Evolutionary conservation across 495 filamentous ascomycete species (phyloP).

Genomic region (Stereocaulon alpinum): DNA sequence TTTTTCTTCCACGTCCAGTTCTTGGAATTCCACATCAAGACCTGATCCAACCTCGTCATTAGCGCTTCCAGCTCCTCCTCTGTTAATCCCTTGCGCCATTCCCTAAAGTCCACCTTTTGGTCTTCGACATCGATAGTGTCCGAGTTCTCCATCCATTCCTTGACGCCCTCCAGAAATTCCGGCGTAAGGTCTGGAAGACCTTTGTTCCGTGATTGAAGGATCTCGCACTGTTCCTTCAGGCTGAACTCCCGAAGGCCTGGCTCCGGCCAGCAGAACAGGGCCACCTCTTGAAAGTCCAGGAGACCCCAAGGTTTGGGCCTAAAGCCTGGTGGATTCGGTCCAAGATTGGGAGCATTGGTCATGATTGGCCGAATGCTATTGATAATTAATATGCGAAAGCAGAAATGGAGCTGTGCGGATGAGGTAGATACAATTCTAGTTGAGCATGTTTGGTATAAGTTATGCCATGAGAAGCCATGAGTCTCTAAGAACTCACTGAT

Average conservation of each 20-base stretch:
- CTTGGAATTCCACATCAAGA: background rate
- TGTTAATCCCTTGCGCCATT: background rate
- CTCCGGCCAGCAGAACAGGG: background rate
- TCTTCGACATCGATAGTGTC: background rate
- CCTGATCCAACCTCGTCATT: background rate
- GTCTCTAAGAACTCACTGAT: too few relatives aligned
- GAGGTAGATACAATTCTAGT: too few relatives aligned
- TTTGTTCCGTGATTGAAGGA: background rate
- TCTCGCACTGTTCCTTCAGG: background rate
- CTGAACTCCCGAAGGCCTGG: background rate
- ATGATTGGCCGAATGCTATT: background rate
- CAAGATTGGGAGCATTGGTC: background rate
- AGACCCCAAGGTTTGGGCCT: background rate
- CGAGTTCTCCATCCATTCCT: background rate
- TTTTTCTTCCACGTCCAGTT: background rate
- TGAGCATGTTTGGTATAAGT: too few relatives aligned
- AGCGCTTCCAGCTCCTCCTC: background rate
- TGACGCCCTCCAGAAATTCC: background rate
- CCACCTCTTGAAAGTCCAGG: slow-evolving; percentile 3
- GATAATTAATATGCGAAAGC: background rate
- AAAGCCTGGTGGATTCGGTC: background rate
- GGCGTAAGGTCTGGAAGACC: background rate
- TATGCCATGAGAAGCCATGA: too few relatives aligned
- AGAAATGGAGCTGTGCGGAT: too few relatives aligned
- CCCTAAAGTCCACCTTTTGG: background rate